Conservation (phyloP, 2,329 filamentous ascomycete species). For the Alternaria metachromatica region DNA sequence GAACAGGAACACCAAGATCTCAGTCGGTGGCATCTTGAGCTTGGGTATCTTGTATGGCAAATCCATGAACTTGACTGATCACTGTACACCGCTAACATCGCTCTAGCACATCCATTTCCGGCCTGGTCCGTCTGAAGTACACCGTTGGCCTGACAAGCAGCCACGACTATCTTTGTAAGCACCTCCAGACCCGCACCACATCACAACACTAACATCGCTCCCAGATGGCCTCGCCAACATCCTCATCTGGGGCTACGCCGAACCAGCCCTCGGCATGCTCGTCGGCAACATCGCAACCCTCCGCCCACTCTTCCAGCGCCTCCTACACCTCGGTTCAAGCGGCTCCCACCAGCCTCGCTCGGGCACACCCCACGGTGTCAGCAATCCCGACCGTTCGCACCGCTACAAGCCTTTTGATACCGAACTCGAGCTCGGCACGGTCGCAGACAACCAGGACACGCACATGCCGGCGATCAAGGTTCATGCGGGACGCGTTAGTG, state of each 20-base stretch:
- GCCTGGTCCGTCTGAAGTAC: slow-evolving; percentile 31
- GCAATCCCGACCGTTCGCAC: slow-evolving; percentile 1
- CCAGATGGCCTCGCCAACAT: slow-evolving; percentile 41
- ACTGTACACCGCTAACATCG: neutral
- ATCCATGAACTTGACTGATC: neutral
- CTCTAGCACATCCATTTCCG: slow-evolving; percentile 32
- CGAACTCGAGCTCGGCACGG: slow-evolving; percentile 11
- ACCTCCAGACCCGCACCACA: neutral
- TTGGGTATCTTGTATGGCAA: slow-evolving; percentile 30
- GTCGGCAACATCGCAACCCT: slow-evolving; percentile 45
- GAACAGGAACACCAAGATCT: slow-evolving; percentile 34
- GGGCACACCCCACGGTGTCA: neutral
- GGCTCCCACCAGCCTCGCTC: slow-evolving; percentile 5
- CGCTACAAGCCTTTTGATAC: slow-evolving; percentile 13
- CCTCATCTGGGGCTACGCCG: slow-evolving; percentile 48
- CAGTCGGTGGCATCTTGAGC: slow-evolving; percentile 26
- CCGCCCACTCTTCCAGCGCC: slow-evolving; percentile 40
- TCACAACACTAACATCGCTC: neutral
- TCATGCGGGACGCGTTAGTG: slow-evolving; percentile 10
- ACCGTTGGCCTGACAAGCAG: slow-evolving; percentile 43
- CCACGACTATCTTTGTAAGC: slow-evolving; percentile 38
- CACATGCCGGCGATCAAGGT: neutral
- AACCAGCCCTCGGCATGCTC: slow-evolving; percentile 46
- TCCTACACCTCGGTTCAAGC: slow-evolving; percentile 22
- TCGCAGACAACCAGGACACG: neutral